Evolutionary conservation across 2,329 filamentous ascomycete genomes (phyloP).

Genomic region (Aureobasidium uvarum): DNA sequence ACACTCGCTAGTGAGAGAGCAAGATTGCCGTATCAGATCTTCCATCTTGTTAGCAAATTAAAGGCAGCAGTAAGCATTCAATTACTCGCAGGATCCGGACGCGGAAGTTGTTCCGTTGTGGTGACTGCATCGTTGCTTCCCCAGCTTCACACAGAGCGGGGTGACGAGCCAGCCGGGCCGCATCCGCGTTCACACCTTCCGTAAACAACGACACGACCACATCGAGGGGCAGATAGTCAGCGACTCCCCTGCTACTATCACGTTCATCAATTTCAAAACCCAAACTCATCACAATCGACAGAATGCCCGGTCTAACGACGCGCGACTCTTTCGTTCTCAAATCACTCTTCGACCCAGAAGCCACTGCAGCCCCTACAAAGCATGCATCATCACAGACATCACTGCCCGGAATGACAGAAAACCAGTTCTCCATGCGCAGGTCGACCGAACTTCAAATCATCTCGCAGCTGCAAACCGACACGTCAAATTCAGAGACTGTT

Average conservation of each 20-base stretch:
- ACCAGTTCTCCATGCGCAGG: conserved; percentile 11
- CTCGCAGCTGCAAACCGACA: neutral
- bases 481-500: neutral
- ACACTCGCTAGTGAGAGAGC: neutral
- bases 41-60: neutral
- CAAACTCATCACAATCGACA: neutral
- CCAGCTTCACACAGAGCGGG: neutral
- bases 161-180: conserved; percentile 6
- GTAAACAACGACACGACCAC: neutral
- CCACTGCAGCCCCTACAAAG: conserved; percentile 36
- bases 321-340: conserved; percentile 42
- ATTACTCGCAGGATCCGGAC: too few species aligned
- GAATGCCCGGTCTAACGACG: conserved; percentile 34
- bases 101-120: conserved; percentile 6
- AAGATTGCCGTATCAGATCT: neutral
- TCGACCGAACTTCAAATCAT: conserved; percentile 22
- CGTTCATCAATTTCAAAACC: neutral
- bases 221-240: conserved; percentile 10
- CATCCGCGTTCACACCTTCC: conserved; percentile 8
- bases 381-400: conserved; percentile 15
- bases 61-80: neutral
- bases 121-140: neutral
- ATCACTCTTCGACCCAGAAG: conserved; percentile 44
- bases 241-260: neutral
- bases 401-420: conserved; percentile 19